These are phyloP conservation scores for Xerophyta viscosa DNA, from an alignment of 106 monocot species.

Conservation along the genomic window DNA sequence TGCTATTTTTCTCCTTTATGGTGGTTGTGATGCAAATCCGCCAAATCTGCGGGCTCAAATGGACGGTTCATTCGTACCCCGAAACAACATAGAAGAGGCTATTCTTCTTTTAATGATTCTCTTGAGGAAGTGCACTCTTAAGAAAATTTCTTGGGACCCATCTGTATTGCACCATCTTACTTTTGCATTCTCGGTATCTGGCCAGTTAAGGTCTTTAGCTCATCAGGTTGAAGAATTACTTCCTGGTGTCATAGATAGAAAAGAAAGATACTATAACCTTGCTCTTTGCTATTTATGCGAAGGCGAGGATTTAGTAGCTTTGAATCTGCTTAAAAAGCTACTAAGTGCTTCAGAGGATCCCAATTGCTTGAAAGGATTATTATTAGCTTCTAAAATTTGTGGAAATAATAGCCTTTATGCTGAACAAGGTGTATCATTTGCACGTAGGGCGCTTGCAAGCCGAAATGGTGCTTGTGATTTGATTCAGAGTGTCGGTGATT, in stretches of 20 bases:
- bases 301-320: constrained; percentile 53
- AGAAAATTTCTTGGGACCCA: constrained; percentile 59
- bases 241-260: constrained; percentile 50
- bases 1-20: constrained; percentile 83
- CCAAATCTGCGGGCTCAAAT: constrained; percentile 54
- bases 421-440: constrained; percentile 57
- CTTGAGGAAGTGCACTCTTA: constrained; percentile 47
- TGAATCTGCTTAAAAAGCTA: constrained; percentile 62
- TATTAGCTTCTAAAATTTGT: constrained; percentile 86
- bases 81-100: constrained; percentile 83
- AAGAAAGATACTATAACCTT: constrained; percentile 61
- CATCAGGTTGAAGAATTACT: constrained; percentile 50
- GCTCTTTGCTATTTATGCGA: constrained; percentile 76
- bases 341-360: constrained; percentile 54
- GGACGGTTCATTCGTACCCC: constrained; percentile 63
- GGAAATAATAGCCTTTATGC: constrained; percentile 24
- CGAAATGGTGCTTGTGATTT: constrained; percentile 25
- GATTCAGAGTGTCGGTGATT: constrained; percentile 43
- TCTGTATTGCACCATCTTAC: constrained; percentile 72
- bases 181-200: constrained; percentile 74
- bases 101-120: constrained; percentile 78
- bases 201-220: constrained; percentile 44
- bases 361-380: constrained; percentile 39
- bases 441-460: constrained; percentile 41
- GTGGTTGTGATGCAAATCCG: constrained; percentile 64